Base-by-base conservation (phyloP, 805 yeast species). In the Candida krabiensis region DNA sequence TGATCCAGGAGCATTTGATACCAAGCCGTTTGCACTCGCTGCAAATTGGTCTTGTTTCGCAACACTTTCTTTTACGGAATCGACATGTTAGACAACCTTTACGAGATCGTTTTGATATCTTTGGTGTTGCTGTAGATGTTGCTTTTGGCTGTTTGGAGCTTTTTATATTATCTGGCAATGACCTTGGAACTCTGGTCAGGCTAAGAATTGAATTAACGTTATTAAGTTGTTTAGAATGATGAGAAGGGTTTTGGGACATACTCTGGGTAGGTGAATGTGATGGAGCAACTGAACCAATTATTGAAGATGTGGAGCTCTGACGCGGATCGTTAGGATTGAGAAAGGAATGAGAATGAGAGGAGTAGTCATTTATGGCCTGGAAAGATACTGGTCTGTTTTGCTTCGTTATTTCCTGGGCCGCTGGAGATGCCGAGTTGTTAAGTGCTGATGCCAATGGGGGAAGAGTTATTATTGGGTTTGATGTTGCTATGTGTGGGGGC, bases 11-110 rank as follows among this genome's bases (percentile, higher is more conserved):
- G 43, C 56, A 52, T 30, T 47, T 46, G 24, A 52, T 40, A 5
- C 50, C 50, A 9, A 52, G 41, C 21, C 56, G 31, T 24, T 44
- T 37, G 40, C 56, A 52, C 33, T 52, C 56, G 21, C 37, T 53
- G 46, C 74, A 69, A 5, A 60, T 46, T 2, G 74, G 74, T 41
- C 60, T 61, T 5, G 58, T 52, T 40, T 69, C 66, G 44, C 68
- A 69, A 46, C 74, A 69, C 37, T 67, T 69, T 46, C 69, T 67
- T 56, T 67, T 69, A 30, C 71, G 56, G 40, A 52, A 56, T 40
- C 68, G 58, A 46, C 74, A 69, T 30, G 63, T 60, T 11, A 56
- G 41, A 38, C 70, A 67, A 0, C 70, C 69, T 13, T 47, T 38
- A 14, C 63, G 43, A 2, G 67, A 62, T 11, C 65, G 37, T 30